A percentile compares a stretch with the other conserved stretches of the same genome.
Evolutionary conservation across 1,284 basidiomycete species (phyloP).

Genomic region (Fomitopsis betulina): DNA sequence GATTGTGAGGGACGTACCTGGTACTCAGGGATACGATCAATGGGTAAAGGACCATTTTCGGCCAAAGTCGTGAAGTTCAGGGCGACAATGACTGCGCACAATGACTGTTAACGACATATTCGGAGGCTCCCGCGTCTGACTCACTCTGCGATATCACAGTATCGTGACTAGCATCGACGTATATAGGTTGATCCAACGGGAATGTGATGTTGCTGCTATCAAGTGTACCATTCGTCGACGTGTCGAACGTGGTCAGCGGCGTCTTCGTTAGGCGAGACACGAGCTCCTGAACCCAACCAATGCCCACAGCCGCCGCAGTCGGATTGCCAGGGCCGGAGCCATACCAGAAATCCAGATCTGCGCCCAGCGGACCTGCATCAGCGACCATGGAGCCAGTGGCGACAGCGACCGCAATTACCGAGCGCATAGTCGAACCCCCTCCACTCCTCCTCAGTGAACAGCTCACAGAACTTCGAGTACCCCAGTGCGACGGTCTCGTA

Average conservation of each 20-base stretch:
- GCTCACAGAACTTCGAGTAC: constrained; percentile 43
- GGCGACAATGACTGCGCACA: constrained; percentile 42
- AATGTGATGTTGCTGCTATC: constrained; percentile 50
- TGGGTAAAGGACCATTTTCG: constrained; percentile 48
- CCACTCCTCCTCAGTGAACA: constrained; percentile 69
- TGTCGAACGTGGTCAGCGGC: constrained; percentile 44
- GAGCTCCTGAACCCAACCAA: constrained; percentile 59
- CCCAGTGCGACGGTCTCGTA: constrained; percentile 71
- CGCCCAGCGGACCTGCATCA: constrained; percentile 14
- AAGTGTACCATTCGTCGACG: constrained; percentile 52
- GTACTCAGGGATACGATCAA: constrained; percentile 51
- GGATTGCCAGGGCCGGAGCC: constrained; percentile 51
- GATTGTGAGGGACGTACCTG: constrained; percentile 29
- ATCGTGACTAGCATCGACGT: constrained; percentile 52
- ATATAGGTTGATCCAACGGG: constrained; percentile 57
- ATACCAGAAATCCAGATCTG: constrained; percentile 46
- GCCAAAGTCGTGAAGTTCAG: constrained; percentile 61
- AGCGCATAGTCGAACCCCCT: constrained; percentile 52
- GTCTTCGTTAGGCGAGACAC: constrained; percentile 46
- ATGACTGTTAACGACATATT: background rate
- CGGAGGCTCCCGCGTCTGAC: constrained; percentile 4
- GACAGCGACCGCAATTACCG: constrained; percentile 23
- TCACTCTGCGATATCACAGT: constrained; percentile 36
- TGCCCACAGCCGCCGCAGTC: constrained; percentile 50
- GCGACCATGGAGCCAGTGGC: background rate